These are phyloP conservation scores for Sporothrix protearum DNA, from an alignment of 2,329 filamentous ascomycete species.

Conservation along the genomic window DNA sequence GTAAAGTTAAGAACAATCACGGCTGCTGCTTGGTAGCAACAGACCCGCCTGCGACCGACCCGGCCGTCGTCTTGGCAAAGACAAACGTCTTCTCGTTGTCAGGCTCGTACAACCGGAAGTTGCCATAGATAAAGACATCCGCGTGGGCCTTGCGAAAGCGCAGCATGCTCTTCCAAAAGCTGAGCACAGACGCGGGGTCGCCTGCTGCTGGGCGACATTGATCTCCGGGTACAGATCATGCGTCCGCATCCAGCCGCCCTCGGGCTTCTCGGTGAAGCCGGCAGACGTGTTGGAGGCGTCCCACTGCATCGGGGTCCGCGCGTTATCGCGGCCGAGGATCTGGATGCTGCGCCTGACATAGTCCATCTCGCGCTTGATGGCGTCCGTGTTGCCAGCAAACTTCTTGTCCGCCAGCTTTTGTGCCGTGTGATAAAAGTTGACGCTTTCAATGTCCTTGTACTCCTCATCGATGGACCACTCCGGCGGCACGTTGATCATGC, in stretches of 20 bases:
- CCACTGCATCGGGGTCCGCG: slow-evolving; percentile 68
- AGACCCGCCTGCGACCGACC: not conserved
- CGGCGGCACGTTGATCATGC: slow-evolving; percentile 53
- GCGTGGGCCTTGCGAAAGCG: slow-evolving; percentile 52
- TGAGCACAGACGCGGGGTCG: slow-evolving; percentile 49
- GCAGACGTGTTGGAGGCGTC: slow-evolving; percentile 47
- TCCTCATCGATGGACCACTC: slow-evolving; percentile 46
- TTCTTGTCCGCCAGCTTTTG: slow-evolving; percentile 29
- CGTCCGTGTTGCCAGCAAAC: slow-evolving; percentile 35
- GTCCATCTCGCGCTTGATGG: slow-evolving; percentile 42
- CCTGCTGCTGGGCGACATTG: slow-evolving; percentile 53
- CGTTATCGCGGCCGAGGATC: slow-evolving; percentile 61
- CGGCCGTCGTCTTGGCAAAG: slow-evolving; percentile 40
- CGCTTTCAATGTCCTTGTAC: slow-evolving; percentile 49
- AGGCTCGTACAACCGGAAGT: slow-evolving; percentile 51
- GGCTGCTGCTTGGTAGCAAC: slow-evolving; percentile 21
- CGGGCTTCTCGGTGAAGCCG: slow-evolving; percentile 55
- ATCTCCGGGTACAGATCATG: slow-evolving; percentile 54
- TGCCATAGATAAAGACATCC: slow-evolving; percentile 59
- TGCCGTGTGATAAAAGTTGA: slow-evolving; percentile 44
- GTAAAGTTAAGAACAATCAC: slow-evolving; percentile 46
- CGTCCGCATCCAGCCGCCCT: slow-evolving; percentile 56
- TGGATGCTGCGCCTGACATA: slow-evolving; percentile 52
- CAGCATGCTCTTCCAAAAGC: slow-evolving; percentile 59
- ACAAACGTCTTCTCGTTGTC: slow-evolving; percentile 46